Evolutionary conservation across 768 basidiomycete species (phyloP).

Genomic region (Phylloporus scabripes): DNA sequence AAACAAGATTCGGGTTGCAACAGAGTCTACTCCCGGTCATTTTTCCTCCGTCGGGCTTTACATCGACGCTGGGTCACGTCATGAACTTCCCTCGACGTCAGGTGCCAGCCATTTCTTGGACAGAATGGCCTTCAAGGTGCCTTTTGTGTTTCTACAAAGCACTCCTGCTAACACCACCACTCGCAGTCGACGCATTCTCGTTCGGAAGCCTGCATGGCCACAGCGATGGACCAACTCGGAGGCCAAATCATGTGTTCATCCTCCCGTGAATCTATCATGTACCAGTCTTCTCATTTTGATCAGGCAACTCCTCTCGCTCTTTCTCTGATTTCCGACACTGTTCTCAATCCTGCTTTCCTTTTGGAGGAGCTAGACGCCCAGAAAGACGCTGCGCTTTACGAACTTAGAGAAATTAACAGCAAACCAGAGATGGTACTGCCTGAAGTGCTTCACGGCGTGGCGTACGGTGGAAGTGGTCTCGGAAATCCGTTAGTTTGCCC

Average conservation of each 20-base stretch:
- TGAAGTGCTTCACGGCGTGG: slow-evolving; percentile 82
- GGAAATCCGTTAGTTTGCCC: slow-evolving; percentile 93
- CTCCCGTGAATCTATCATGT: slow-evolving; percentile 93
- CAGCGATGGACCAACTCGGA: slow-evolving; percentile 76
- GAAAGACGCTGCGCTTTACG: slow-evolving; percentile 84
- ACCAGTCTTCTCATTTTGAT: slow-evolving; percentile 94
- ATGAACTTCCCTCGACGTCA: slow-evolving; percentile 65
- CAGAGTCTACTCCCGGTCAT: slow-evolving; percentile 86
- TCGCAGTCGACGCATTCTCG: slow-evolving; percentile 67
- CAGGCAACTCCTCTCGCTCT: slow-evolving; percentile 75
- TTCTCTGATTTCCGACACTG: slow-evolving; percentile 88
- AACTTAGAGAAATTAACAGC: slow-evolving; percentile 76
- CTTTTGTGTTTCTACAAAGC: slow-evolving; percentile 2
- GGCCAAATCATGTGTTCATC: slow-evolving; percentile 91
- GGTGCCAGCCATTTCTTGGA: slow-evolving; percentile 93
- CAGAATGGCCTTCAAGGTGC: slow-evolving; percentile 94
- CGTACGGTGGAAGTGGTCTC: slow-evolving; percentile 69
- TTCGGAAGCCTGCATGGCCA: slow-evolving; percentile 72
- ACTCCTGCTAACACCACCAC: slow-evolving; percentile 3
- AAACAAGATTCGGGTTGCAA: slow-evolving; percentile 89
- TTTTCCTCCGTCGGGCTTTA: slow-evolving; percentile 93
- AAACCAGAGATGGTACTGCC: slow-evolving; percentile 95
- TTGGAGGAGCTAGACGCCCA: slow-evolving; percentile 78
- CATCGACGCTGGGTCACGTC: slow-evolving; percentile 89
- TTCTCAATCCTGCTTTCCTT: slow-evolving; percentile 69